Evolutionary conservation across 2,329 filamentous ascomycete species (phyloP).

Genomic region (Stachybotrys chartarum): DNA sequence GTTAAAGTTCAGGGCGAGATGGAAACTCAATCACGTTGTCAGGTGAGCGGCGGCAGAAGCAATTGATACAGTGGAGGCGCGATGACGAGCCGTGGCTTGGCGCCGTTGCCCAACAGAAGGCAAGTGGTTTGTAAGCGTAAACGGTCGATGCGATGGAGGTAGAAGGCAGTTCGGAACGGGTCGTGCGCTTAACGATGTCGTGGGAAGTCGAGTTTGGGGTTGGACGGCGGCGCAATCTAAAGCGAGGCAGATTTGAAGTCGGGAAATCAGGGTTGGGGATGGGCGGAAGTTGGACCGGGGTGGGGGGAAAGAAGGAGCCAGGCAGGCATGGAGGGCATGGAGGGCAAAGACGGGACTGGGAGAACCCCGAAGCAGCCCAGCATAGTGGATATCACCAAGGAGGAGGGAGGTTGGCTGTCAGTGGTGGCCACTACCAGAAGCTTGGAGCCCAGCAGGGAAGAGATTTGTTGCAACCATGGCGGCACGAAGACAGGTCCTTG

Average conservation of each 20-base stretch:
- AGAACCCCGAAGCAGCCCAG: too few species aligned
- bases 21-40: not conserved
- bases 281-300: conserved; percentile 6
- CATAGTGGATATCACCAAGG: too few species aligned
- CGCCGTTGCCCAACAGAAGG: not conserved
- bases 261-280: conserved; percentile 2
- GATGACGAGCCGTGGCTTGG: not conserved
- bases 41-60: not conserved
- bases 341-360: not conserved
- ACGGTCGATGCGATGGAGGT: not conserved
- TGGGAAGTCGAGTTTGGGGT: not conserved
- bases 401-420: not conserved
- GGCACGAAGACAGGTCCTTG: too few species aligned
- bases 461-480: too few species aligned
- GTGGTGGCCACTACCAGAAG: not conserved
- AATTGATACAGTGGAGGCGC: not conserved
- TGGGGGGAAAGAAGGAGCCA: not conserved
- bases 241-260: not conserved
- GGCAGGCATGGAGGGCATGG: conserved; percentile 4
- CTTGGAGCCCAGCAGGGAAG: too few species aligned
- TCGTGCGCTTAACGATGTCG: not conserved
- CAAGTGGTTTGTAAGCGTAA: too few species aligned
- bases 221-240: conserved; percentile 1
- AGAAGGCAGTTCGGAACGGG: not conserved
- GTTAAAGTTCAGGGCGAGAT: not conserved